Evolutionary conservation across 352 stramenopile species (phyloP).

Genomic region (Phytophthora pseudosyringae): DNA sequence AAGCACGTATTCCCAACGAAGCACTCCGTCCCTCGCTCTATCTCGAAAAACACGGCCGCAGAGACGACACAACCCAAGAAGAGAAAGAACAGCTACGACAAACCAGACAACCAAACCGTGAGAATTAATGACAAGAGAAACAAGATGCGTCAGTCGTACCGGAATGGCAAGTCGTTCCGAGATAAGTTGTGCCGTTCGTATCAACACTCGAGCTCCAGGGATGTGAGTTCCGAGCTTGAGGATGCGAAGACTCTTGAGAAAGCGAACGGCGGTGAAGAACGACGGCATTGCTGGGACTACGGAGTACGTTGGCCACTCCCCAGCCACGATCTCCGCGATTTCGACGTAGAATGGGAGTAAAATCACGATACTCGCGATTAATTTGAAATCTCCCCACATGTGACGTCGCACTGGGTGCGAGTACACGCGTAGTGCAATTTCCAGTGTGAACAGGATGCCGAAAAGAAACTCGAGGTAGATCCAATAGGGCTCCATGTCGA

Average conservation of each 20-base stretch:
- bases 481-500: slow-evolving; percentile 62
- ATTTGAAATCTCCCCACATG: slow-evolving; percentile 37
- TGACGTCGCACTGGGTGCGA: slow-evolving; percentile 33
- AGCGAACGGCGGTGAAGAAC: slow-evolving; percentile 49
- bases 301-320: slow-evolving; percentile 39
- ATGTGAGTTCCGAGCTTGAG: slow-evolving; percentile 58
- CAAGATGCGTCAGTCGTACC: slow-evolving; percentile 20
- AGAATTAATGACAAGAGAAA: background rate
- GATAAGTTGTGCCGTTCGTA: slow-evolving; percentile 41
- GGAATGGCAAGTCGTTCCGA: slow-evolving; percentile 44
- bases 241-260: slow-evolving; percentile 55
- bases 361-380: slow-evolving; percentile 32
- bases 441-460: slow-evolving; percentile 47
- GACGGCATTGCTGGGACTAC: slow-evolving; percentile 46
- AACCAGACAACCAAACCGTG: background rate
- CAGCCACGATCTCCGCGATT: slow-evolving; percentile 29
- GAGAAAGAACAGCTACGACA: slow-evolving; percentile 55
- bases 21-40: slow-evolving; percentile 53
- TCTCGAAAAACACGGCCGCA: slow-evolving; percentile 53
- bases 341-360: slow-evolving; percentile 49
- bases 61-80: slow-evolving; percentile 50
- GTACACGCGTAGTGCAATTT: slow-evolving; percentile 41
- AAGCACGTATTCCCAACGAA: slow-evolving; percentile 39
- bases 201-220: slow-evolving; percentile 43
- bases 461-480: slow-evolving; percentile 59